phyloP scores from a whole-genome alignment of 208 protist genomes.

The Crithidia bombi region DNA sequence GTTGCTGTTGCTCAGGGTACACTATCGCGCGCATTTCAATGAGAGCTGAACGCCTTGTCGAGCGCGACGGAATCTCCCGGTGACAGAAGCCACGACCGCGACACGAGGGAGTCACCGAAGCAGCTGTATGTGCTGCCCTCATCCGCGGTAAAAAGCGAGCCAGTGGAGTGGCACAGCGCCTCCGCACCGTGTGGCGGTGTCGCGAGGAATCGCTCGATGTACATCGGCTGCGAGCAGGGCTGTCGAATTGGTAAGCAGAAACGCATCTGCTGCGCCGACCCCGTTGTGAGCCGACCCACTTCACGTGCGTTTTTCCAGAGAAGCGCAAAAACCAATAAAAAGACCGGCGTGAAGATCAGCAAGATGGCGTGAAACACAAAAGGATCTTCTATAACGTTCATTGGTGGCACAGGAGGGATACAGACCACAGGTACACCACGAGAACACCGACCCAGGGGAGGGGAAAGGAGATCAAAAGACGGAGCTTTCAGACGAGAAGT shows the following conservation, averaged over 20 bases:
- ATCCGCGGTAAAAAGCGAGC: background rate
- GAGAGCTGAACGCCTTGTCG: background rate
- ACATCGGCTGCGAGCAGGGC: constrained; percentile 1
- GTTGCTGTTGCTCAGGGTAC: no score
- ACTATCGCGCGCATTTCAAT: no score
- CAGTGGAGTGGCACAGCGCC: no score
- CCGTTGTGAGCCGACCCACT: background rate
- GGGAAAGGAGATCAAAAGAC: background rate
- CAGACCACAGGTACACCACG: no score
- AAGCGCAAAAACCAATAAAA: background rate
- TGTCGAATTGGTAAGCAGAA: background rate
- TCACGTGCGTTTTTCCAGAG: background rate
- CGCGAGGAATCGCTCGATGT: background rate
- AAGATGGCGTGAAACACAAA: background rate
- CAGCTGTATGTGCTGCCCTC: constrained; percentile 9
- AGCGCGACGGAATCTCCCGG: background rate
- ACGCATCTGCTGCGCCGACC: background rate
- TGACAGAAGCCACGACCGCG: background rate
- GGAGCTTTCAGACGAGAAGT: background rate
- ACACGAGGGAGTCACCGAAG: constrained; percentile 11
- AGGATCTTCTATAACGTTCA: background rate
- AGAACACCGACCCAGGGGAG: no score
- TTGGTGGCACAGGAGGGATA: no score
- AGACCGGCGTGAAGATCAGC: constrained; percentile 10
- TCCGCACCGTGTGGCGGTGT: background rate